Evolutionary conservation across 2,329 filamentous ascomycete genomes (phyloP), one percentile per base, ranked within the genome.

Genomic region (Sphaceloma murrayae): DNA sequence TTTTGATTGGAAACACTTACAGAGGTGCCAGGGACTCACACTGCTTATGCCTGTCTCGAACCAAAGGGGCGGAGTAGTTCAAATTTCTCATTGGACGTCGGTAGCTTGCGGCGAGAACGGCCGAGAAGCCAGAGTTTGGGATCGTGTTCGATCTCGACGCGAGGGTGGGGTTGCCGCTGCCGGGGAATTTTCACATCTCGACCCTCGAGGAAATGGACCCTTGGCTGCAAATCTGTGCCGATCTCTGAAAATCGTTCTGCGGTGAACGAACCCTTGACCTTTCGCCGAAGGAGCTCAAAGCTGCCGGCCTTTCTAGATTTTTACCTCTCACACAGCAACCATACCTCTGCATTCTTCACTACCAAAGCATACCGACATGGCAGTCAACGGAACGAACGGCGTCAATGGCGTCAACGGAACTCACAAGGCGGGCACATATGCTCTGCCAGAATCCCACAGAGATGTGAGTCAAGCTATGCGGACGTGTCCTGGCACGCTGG

Each of bases 381-480:
- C 56, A 43, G 39, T 48, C 48, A 53, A 55, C 44, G 46, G 49
- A 17, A 43, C 51, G 46, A 51, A 53, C 45, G 52, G 48, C 48
- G 32, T 44, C 26, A 44, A 48, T 40, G 48, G 49, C 18, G 46
- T 52, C 47, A 51, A 53, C 46, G 52, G 48, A 47, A 27, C 36
- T 16, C 46, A 48, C 42, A 36, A 34, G 30, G 68, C 66, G 63
- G 57, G 62, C 49, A 66, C 64, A 58, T 82, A 82, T 68, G 78
- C 78, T 56, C 72, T 82, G 46, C 72, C 78, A 50, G 66, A 77
- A 63, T 69, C 75, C 62, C 78, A 82, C 68, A 69, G 75, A 67
- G 77, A 80, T 58, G 76, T 79, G 62, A 61, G 73, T 66, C 36
- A 40, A 40, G 36, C 36, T 29, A 7, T 8, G 18, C 18, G 14